Conservation (phyloP, 768 basidiomycete genomes). For the Leccinum imitatum region DNA sequence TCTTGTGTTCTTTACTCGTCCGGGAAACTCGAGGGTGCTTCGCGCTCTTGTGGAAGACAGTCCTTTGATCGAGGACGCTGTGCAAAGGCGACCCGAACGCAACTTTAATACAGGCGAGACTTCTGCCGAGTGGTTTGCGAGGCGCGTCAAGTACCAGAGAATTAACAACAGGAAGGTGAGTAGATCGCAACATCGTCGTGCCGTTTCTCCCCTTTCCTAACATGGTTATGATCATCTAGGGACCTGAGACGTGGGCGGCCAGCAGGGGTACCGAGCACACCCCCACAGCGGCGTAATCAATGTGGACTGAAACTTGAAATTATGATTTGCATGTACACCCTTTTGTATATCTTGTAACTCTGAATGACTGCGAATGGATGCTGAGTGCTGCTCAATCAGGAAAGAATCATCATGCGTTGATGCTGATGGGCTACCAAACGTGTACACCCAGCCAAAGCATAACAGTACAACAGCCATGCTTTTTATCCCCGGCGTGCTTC, state of each 20-base stretch:
- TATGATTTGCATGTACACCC: neutral
- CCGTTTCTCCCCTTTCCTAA: neutral
- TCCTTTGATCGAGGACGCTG: conserved; percentile 45
- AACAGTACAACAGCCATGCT: too few species aligned
- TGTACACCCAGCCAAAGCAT: too few species aligned
- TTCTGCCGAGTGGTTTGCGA: conserved; percentile 41
- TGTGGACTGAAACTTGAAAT: neutral
- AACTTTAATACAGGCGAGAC: conserved; percentile 38
- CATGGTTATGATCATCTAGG: conserved; percentile 12
- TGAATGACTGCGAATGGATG: neutral
- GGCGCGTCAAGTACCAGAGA: conserved; percentile 41
- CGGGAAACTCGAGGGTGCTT: conserved; percentile 51
- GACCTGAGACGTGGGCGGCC: conserved; percentile 32
- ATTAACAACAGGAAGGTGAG: conserved; percentile 43
- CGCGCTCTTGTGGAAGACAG: conserved; percentile 54
- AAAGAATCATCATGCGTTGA: neutral
- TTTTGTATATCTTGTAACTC: neutral
- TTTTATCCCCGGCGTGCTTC: neutral
- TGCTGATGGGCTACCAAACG: neutral
- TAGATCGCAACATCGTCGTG: neutral
- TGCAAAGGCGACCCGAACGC: conserved; percentile 36
- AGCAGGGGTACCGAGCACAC: conserved; percentile 33
- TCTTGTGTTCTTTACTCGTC: conserved; percentile 66
- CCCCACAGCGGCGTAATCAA: conserved; percentile 17
- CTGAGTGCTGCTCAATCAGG: neutral